Base-by-base conservation (phyloP, 345 rosid species). In the Hirschfeldia incana region DNA sequence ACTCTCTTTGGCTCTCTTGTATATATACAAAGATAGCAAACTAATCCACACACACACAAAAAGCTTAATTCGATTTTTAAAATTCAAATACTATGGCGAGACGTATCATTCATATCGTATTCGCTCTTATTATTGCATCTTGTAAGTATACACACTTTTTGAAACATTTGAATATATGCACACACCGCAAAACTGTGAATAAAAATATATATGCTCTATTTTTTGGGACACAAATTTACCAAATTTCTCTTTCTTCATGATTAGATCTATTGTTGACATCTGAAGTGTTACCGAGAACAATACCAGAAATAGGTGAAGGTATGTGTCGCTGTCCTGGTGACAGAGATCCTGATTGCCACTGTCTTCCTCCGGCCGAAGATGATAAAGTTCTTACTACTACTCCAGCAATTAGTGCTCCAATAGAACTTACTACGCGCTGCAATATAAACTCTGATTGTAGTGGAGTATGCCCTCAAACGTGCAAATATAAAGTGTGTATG, bases 401-500 rank as follows among this genome's bases (percentile, higher is more conserved):
- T 10, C 16, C 71, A 53, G 4, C 27, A 27, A 37, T 6, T 15
- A 67, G 5, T 39, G 28, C 34, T 32, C 12, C 0, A 1, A 39
- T 16, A 2, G 26, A 49, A 16, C 37, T 6, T 64, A 8, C 3
- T 60, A 60, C 15, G 15, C 66, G 8, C 29, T 78, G 76, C 60
- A 1, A 36, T 0, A 0, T 0, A 10, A 77, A 70, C 76, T 11
- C 59, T 27, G 27, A 29, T 7, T 71, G 72, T 57, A 2, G 1
- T 17, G 1, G 10, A 70, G 15, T 11, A 10, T 71, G 81, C 39
- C 66, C 72, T 13, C 21, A 27, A 71, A 11, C 65, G 5, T 78
- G 76, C 76, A 78, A 65, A 78, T 16, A 10, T 46, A 65, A 55
- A 65, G 72, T 55, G 0, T 78, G 81, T 12, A 33, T 4, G 8